Evolutionary conservation across 2,329 filamentous ascomycete species (phyloP).

Genomic region (Trichoderma koningii): DNA sequence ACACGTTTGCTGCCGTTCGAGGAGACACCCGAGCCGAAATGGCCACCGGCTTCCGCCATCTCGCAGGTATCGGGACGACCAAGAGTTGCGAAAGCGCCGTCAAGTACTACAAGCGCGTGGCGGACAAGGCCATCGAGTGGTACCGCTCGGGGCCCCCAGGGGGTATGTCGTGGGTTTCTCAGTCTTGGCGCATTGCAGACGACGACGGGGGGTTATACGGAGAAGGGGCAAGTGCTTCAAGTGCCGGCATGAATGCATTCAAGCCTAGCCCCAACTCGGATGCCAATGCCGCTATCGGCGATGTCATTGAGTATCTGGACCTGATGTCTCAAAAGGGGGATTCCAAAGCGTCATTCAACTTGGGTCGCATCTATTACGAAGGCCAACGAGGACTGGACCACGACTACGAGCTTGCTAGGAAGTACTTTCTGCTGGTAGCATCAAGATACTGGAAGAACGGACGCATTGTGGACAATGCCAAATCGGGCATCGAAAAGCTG

Average conservation of each 20-base stretch:
- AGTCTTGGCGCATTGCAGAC: constrained; percentile 85
- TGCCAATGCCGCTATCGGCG: constrained; percentile 82
- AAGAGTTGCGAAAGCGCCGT: constrained; percentile 84
- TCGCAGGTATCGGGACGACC: constrained; percentile 80
- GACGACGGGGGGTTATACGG: constrained; percentile 92
- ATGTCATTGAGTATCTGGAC: constrained; percentile 92
- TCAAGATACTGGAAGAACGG: constrained; percentile 80
- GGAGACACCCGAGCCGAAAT: constrained; percentile 88
- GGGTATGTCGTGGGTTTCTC: constrained; percentile 73
- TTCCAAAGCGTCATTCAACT: constrained; percentile 79
- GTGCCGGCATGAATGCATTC: constrained; percentile 79
- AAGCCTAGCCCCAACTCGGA: constrained; percentile 74
- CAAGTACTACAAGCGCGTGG: constrained; percentile 88
- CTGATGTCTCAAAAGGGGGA: constrained; percentile 89
- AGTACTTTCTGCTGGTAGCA: constrained; percentile 79
- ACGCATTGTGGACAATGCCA: constrained; percentile 69
- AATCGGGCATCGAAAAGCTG: constrained; percentile 71
- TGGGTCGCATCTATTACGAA: constrained; percentile 87
- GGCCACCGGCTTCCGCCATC: constrained; percentile 85
- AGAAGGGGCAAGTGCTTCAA: constrained; percentile 88
- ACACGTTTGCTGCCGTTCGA: constrained; percentile 85
- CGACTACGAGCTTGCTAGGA: constrained; percentile 72
- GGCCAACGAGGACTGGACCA: constrained; percentile 74
- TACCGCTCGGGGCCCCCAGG: constrained; percentile 88
- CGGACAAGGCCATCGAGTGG: constrained; percentile 88